Conservation (phyloP, 129 eudicot genomes). For the Helianthus tuberosus region DNA sequence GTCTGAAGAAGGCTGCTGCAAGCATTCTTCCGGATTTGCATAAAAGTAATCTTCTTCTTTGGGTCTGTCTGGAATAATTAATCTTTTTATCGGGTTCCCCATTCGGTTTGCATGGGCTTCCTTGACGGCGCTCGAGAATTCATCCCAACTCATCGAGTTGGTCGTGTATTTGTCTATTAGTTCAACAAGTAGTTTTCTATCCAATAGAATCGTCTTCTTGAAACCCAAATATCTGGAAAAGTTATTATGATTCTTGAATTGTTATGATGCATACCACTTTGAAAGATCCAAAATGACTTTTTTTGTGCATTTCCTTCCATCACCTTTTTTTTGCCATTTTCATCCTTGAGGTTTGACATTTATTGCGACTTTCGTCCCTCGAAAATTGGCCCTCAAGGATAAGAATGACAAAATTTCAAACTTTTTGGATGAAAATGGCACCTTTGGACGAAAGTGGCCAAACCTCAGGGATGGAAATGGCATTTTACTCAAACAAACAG, state of each 20-base stretch:
- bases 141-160: conserved; percentile 77
- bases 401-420: no score
- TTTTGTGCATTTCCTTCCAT: no score
- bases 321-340: background rate
- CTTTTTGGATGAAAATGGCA: no score
- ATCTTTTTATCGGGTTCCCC: conserved; percentile 82
- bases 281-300: background rate
- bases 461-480: no score
- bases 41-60: conserved; percentile 97
- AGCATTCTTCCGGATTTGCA: conserved; percentile 92
- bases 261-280: background rate
- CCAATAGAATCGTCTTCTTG: conserved; percentile 84
- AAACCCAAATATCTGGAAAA: conserved; percentile 76
- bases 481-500: background rate
- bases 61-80: conserved; percentile 81
- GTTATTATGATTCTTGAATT: conserved; percentile 23
- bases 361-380: no score
- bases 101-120: conserved; percentile 68
- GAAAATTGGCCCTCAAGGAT: no score
- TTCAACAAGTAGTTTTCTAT: conserved; percentile 72
- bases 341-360: background rate
- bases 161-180: conserved; percentile 74
- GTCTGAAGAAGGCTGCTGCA: conserved; percentile 61
- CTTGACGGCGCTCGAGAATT: conserved; percentile 82
- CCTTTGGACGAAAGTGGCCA: no score